Percentiles rank a stretch among this genome's conserved stretches.
phyloP scores from a whole-genome alignment of 345 rosid species.

The Acer negundo region DNA sequence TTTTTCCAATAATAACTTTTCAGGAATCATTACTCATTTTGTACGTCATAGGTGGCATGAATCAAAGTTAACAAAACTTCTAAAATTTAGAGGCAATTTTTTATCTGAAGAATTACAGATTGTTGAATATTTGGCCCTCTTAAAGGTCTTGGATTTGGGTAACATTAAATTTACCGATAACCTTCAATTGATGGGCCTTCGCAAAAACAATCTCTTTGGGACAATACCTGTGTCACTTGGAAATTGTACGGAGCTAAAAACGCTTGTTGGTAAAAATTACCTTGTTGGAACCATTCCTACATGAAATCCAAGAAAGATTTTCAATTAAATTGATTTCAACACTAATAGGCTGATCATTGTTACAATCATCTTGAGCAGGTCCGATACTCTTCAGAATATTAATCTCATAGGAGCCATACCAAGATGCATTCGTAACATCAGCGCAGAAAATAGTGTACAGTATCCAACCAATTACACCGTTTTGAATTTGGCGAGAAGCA shows the following conservation, averaged over 20 bases:
- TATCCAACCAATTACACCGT: not conserved
- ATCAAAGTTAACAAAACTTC: too few species aligned
- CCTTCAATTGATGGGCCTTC: not conserved
- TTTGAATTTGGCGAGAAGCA: not conserved
- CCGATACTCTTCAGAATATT: not conserved
- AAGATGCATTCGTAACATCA: not conserved
- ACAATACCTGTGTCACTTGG: not conserved
- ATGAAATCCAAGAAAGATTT: constrained; percentile 15
- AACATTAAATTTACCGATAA: constrained; percentile 10
- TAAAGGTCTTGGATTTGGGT: not conserved
- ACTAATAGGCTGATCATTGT: too few species aligned
- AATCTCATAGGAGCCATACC: not conserved
- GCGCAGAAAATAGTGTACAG: fast-evolving
- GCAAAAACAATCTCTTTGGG: not conserved
- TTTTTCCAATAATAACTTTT: too few species aligned
- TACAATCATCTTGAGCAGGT: too few species aligned
- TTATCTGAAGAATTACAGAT: too few species aligned
- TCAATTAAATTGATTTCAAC: constrained; percentile 18
- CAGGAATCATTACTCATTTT: too few species aligned
- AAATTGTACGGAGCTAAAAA: not conserved
- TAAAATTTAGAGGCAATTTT: too few species aligned
- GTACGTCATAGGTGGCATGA: too few species aligned
- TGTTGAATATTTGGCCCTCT: too few species aligned
- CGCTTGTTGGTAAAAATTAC: not conserved
- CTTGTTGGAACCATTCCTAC: not conserved